Base-by-base conservation (phyloP, 805 yeast genomes). In the Zygotorulaspora chibaensis region DNA sequence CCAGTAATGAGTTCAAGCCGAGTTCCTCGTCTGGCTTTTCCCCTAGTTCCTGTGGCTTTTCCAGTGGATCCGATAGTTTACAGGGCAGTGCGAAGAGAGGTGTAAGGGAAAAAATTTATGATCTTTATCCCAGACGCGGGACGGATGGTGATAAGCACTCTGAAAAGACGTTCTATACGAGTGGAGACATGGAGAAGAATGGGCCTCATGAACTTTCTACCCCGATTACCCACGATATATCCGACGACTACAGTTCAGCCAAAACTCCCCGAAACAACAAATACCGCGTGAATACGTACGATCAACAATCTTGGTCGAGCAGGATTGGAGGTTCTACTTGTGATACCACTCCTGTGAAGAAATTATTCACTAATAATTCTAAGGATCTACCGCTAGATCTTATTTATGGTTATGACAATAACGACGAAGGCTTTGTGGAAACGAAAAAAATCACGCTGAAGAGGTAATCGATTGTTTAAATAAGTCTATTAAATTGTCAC, bases 1-100 rank as follows among this genome's bases (percentile, higher is more conserved):
- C 83, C 1, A 81, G 82, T 55, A 77, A 77, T 45, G 58, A 73
- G 1, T 46, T 73, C 3, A 54, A 54, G 8, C 74, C 81, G 17
- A 66, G 68, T 2, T 71, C 80, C 1, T 35, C 64, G 11, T 50
- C 63, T 7, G 58, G 58, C 6, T 55, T 48, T 27, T 38, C 57
- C 7, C 46, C 56, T 5, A 51, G 39, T 3, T 29, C 49, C n/a
- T 45, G 49, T 10, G 57, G 59, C 12, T 59, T 57, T 20, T 48
- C 51, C 38, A 52, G 57, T 18, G 51, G 38, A 18, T 43, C 51
- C n/a, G 53, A 55, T 17, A 52, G 56, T 27, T 33, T 49, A 13
- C 48, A 50, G 11, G 36, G 53, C 15, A 43, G 31, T 11, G 26
- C 43, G 2, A 48, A 43, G 15, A 45, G 44, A 17, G 50, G 43